phyloP scores from a whole-genome alignment of 352 stramenopile genomes.

The Phytopythium boreale region DNA sequence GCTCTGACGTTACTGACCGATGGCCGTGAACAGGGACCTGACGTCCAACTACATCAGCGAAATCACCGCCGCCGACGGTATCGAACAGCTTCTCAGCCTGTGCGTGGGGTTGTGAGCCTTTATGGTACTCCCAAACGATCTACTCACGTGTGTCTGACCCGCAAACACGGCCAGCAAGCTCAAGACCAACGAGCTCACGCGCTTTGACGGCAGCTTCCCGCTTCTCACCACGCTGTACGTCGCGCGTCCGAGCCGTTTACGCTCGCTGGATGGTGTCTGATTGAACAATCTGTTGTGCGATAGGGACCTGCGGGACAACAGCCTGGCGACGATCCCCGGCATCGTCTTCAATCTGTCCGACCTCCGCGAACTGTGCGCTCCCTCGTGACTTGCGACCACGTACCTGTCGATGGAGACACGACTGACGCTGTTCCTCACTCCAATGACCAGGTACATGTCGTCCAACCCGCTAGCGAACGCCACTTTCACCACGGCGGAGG shows the following conservation, averaged over 20 bases:
- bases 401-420: not conserved
- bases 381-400: too few species aligned
- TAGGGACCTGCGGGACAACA: slow-evolving; percentile 21
- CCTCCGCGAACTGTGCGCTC: slow-evolving; percentile 10
- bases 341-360: slow-evolving; percentile 20
- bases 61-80: slow-evolving; percentile 13
- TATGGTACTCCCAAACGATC: not conserved
- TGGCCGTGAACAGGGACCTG: slow-evolving; percentile 12
- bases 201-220: slow-evolving; percentile 3
- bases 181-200: not conserved
- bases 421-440: not conserved
- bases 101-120: not conserved
- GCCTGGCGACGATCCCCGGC: slow-evolving; percentile 19
- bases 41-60: slow-evolving; percentile 18
- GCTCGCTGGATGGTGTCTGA: not conserved
- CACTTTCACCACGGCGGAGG: slow-evolving; percentile 14
- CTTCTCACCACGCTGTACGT: slow-evolving; percentile 17
- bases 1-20: too few species aligned
- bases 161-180: not conserved
- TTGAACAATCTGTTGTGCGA: not conserved
- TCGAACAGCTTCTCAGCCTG: not conserved
- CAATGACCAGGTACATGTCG: slow-evolving; percentile 10
- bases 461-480: slow-evolving; percentile 19
- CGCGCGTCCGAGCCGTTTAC: not conserved
- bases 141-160: not conserved